Conservation (phyloP, 177 flowering plant species). For the Telopea speciosissima region DNA sequence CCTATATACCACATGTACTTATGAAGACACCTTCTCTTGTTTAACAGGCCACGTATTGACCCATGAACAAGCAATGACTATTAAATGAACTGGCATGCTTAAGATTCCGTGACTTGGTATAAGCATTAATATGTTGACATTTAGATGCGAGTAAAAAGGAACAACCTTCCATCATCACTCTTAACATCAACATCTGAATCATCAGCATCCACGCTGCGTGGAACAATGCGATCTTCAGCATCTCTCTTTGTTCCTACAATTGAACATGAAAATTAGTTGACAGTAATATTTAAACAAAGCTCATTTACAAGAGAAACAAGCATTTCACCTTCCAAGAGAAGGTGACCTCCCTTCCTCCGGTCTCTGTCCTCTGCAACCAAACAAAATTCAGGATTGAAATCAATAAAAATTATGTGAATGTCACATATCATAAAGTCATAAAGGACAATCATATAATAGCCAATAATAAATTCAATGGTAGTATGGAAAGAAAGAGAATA, state of each 20-base stretch:
- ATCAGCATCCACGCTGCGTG: slow-evolving; percentile 86
- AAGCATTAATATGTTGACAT: not conserved
- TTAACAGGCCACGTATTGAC: not conserved
- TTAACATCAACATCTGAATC: slow-evolving; percentile 85
- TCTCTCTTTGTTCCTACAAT: slow-evolving; percentile 69
- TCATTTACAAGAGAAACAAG: not conserved
- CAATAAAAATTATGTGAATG: no score
- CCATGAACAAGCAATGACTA: no score
- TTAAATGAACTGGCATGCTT: not conserved
- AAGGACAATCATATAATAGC: slow-evolving; percentile 3
- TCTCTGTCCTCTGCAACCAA: slow-evolving; percentile 80
- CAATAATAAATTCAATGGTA: not conserved
- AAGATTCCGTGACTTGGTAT: not conserved
- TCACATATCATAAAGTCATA: not conserved
- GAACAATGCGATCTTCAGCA: slow-evolving; percentile 69
- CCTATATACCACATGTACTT: not conserved
- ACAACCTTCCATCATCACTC: slow-evolving; percentile 70
- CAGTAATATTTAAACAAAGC: not conserved
- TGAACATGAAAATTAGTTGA: not conserved
- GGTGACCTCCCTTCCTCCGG: slow-evolving; percentile 70
- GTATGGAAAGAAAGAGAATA: not conserved
- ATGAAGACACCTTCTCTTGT: not conserved
- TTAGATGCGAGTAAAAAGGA: not conserved
- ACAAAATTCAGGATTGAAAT: not conserved
- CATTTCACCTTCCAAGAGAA: slow-evolving; percentile 72